Conservation (phyloP, 2,329 filamentous ascomycete genomes). For the Sclerotinia glacialis region DNA sequence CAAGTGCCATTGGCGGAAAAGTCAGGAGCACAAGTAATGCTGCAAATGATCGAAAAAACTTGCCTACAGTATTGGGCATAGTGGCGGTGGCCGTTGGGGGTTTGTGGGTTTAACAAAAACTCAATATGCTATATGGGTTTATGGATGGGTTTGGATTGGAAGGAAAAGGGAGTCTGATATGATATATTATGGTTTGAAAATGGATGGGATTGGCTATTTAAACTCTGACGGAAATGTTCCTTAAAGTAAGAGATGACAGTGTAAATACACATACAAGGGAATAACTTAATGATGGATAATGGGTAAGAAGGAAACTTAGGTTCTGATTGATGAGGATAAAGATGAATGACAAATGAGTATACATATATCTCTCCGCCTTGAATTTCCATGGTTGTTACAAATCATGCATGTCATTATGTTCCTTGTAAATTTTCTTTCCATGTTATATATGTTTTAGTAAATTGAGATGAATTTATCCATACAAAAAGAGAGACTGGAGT, state of each 20-base stretch:
- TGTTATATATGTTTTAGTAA: no score
- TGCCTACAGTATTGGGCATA: constrained; percentile 10
- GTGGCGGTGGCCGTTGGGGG: constrained; percentile 3
- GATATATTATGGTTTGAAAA: neutral
- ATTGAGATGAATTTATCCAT: no score
- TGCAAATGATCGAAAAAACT: constrained; percentile 23
- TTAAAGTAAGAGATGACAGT: neutral
- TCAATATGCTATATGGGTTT: neutral
- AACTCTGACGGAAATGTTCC: neutral
- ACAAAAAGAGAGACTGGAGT: no score
- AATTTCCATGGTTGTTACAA: neutral
- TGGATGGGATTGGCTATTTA: neutral
- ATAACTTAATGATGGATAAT: constrained; percentile 1
- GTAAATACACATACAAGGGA: neutral
- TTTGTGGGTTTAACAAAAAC: neutral
- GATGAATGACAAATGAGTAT: neutral
- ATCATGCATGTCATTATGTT: no score
- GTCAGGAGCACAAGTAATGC: constrained; percentile 29
- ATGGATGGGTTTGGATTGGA: neutral
- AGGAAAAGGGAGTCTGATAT: neutral
- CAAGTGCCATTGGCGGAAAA: constrained; percentile 30
- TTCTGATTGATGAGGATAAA: constrained; percentile 10
- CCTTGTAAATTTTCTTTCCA: no score
- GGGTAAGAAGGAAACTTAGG: neutral
- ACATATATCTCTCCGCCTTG: neutral